Conservation (phyloP, 352 stramenopile genomes). For the Globisporangium perplexum region DNA sequence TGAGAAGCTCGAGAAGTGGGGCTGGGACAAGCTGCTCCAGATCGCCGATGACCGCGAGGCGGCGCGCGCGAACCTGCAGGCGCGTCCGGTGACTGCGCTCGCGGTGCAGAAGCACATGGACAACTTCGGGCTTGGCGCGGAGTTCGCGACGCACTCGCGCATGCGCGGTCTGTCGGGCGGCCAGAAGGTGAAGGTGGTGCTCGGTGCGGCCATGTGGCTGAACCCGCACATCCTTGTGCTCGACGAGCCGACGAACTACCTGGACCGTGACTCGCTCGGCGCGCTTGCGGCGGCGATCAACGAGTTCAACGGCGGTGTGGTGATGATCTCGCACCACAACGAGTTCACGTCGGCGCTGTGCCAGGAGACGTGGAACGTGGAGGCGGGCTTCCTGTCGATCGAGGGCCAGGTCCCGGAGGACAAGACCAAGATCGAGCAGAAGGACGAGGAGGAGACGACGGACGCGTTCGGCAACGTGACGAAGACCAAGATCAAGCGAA, state of each 20-base stretch:
- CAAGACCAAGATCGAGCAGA: conserved; percentile 91
- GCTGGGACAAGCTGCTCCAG: conserved; percentile 96
- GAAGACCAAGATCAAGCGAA: conserved; percentile 89
- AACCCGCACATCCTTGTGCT: conserved; percentile 95
- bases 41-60: conserved; percentile 95
- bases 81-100: conserved; percentile 91
- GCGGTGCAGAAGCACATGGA: conserved; percentile 97
- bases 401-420: conserved; percentile 80
- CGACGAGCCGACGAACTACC: conserved; percentile 95
- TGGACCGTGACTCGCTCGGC: conserved; percentile 95
- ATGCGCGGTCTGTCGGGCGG: conserved; percentile 97
- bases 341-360: conserved; percentile 94
- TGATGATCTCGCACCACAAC: conserved; percentile 98
- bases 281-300: conserved; percentile 95
- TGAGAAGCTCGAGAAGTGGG: conserved; percentile 95
- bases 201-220: conserved; percentile 95
- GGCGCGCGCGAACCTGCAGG: conserved; percentile 89
- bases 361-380: conserved; percentile 94
- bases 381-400: conserved; percentile 80
- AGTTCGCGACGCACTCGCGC: conserved; percentile 97
- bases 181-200: conserved; percentile 99
- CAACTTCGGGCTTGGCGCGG: conserved; percentile 94
- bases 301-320: conserved; percentile 95
- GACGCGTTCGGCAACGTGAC: conserved; percentile 83
- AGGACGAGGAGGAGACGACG: conserved; percentile 74